Evolutionary conservation across 2,329 filamentous ascomycete genomes (phyloP).

Genomic region (Bipolaris oryzae): DNA sequence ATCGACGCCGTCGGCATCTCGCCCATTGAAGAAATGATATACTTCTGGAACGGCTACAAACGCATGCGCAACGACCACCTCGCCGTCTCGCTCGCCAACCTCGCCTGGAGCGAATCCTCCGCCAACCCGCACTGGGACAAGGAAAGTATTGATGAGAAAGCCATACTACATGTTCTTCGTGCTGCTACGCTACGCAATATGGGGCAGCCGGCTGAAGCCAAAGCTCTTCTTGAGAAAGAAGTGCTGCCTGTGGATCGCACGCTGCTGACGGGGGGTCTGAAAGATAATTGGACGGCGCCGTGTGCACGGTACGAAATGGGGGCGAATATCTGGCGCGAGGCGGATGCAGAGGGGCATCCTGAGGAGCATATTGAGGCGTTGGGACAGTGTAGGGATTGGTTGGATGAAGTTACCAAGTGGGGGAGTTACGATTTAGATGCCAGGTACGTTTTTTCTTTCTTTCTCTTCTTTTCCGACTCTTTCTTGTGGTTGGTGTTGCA

Average conservation of each 20-base stretch:
- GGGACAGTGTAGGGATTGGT: slow-evolving; percentile 66
- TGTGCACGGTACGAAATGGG: slow-evolving; percentile 86
- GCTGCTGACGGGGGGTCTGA: slow-evolving; percentile 63
- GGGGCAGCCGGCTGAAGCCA: slow-evolving; percentile 68
- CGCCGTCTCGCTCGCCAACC: slow-evolving; percentile 64
- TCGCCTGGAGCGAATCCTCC: slow-evolving; percentile 69
- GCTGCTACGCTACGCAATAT: slow-evolving; percentile 70
- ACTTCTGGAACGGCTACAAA: slow-evolving; percentile 89
- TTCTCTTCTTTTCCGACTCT: neutral
- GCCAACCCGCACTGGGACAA: slow-evolving; percentile 57
- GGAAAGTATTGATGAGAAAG: slow-evolving; percentile 65
- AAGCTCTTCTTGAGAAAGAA: slow-evolving; percentile 64
- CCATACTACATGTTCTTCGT: slow-evolving; percentile 69
- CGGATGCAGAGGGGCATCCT: slow-evolving; percentile 47
- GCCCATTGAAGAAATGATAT: slow-evolving; percentile 88
- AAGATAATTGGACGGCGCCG: slow-evolving; percentile 74
- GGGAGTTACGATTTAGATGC: slow-evolving; percentile 75
- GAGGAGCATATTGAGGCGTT: slow-evolving; percentile 55
- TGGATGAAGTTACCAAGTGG: slow-evolving; percentile 73
- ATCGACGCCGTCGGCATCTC: slow-evolving; percentile 81
- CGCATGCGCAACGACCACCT: slow-evolving; percentile 74
- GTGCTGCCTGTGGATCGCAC: slow-evolving; percentile 65
- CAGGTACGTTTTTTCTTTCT: slow-evolving; percentile 49
- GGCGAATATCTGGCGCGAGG: slow-evolving; percentile 77
- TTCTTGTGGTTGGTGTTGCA: too few species aligned